Percentiles rank a stretch among this genome's conserved stretches.
These are phyloP conservation scores for Oryza meyeriana DNA, from an alignment of 176 grass and related monocot genomes.

Conservation along the genomic window DNA sequence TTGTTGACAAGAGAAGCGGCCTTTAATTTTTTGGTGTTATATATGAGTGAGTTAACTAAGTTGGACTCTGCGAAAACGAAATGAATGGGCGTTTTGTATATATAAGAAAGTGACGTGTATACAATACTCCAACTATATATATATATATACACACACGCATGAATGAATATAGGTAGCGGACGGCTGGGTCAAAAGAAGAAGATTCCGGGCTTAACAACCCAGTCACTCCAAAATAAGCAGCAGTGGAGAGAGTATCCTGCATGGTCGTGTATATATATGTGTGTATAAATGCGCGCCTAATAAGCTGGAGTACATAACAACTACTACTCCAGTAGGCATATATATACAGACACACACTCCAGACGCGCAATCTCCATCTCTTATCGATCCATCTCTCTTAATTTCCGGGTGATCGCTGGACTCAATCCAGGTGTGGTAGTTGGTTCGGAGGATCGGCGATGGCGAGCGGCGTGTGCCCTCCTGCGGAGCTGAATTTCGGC, in stretches of 20 bases:
- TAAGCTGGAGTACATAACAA: too few species aligned
- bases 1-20: neutral
- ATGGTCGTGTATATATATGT: too few species aligned
- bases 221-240: neutral
- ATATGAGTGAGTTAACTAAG: neutral
- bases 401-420: too few species aligned
- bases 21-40: neutral
- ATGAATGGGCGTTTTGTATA: neutral
- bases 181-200: neutral
- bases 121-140: neutral
- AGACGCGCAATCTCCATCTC: too few species aligned
- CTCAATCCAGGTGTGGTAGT: too few species aligned
- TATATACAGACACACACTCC: too few species aligned
- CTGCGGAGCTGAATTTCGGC: slow-evolving; percentile 51
- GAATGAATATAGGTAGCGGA: neutral
- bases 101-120: neutral
- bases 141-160: too few species aligned
- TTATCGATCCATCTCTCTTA: too few species aligned
- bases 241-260: too few species aligned
- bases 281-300: too few species aligned
- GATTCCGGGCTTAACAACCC: neutral
- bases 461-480: slow-evolving; percentile 46
- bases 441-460: neutral
- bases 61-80: neutral
- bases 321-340: too few species aligned